Base-by-base conservation (phyloP, 768 basidiomycete genomes). In the Xerocomellus intermedius region DNA sequence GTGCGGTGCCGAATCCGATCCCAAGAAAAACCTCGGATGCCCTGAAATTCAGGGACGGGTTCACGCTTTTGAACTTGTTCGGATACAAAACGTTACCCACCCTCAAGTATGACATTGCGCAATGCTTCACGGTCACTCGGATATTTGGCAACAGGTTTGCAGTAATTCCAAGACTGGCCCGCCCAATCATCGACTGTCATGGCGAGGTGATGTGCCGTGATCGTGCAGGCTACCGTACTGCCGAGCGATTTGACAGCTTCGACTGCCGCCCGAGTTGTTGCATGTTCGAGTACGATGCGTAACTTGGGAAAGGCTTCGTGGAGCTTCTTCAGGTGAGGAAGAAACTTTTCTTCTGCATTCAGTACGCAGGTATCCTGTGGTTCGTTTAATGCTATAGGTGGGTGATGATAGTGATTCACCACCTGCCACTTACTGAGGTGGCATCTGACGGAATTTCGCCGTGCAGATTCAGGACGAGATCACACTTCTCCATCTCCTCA, bases 171-270 rank as follows among this genome's bases (percentile, higher is more conserved):
- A 3, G 91, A 83, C 70, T 98, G 94, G 2, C 94, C 92, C 2
- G 94, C 94, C 86, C 95, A 98, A 63, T 94, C 91, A 72, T 99
- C 96, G 4, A 98, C 92, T 7, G 91, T 97, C 46, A 99, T 79
- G 28, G 82, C 85, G 42, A 99, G 83, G 69, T 99, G 97, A 72
- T 99, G 97, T 1, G 95, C 90, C 2, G 97, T 99, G 72, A 99
- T 98, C 8, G 94, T 91, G 71, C 97, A 98, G 19, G 86, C 96
- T 39, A 99, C 94, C 19, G 87, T 97, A 61, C 77, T 75, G 1
- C 84, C 94, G 56, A 85, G 82, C 42, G 78, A 74, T 73, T 89
- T 86, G 53, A 97, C 94, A 16, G 85, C 81, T 59, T 94, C 92
- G 13, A 98, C 83, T 1, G 96, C 94, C 24, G 90, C 91, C 39